Conservation (phyloP, 768 basidiomycete genomes). For the Pisolithus microcarpus region DNA sequence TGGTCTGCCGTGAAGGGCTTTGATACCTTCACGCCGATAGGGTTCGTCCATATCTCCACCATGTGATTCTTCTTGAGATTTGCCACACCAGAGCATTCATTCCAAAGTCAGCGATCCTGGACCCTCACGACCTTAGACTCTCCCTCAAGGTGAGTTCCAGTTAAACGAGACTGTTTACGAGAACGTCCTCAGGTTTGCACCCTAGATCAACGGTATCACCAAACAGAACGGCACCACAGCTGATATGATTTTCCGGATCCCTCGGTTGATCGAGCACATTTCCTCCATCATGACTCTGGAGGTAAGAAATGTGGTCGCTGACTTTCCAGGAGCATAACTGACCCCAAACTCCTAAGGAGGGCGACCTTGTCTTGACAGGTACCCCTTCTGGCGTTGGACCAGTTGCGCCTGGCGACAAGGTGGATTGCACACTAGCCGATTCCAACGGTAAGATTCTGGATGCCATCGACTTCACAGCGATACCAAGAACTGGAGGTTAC, state of each 20-base stretch:
- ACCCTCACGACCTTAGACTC: slow-evolving; percentile 72
- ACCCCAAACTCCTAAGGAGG: slow-evolving; percentile 48
- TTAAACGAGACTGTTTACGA: neutral
- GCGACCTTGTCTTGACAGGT: slow-evolving; percentile 85
- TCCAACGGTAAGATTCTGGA: slow-evolving; percentile 48
- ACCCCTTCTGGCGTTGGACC: slow-evolving; percentile 90
- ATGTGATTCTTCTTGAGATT: neutral
- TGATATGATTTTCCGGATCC: slow-evolving; percentile 92
- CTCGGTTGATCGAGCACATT: slow-evolving; percentile 79
- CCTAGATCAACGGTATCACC: slow-evolving; percentile 71
- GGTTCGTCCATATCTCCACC: slow-evolving; percentile 38
- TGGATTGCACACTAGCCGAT: slow-evolving; percentile 67
- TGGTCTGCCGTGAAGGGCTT: slow-evolving; percentile 98
- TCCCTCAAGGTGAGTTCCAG: slow-evolving; percentile 54
- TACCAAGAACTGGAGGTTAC: slow-evolving; percentile 66
- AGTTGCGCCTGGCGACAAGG: slow-evolving; percentile 63
- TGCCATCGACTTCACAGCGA: slow-evolving; percentile 56
- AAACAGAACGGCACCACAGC: slow-evolving; percentile 82
- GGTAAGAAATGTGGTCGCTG: slow-evolving; percentile 31
- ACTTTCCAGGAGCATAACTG: neutral
- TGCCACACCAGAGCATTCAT: slow-evolving; percentile 60
- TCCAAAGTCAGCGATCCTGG: slow-evolving; percentile 57
- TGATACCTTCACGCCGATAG: slow-evolving; percentile 91
- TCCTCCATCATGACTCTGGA: slow-evolving; percentile 98
- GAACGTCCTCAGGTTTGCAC: neutral